These are phyloP conservation scores for Bryum argenteum DNA, from an alignment of 225 moss, liverwort and hornwort species.

Conservation along the genomic window DNA sequence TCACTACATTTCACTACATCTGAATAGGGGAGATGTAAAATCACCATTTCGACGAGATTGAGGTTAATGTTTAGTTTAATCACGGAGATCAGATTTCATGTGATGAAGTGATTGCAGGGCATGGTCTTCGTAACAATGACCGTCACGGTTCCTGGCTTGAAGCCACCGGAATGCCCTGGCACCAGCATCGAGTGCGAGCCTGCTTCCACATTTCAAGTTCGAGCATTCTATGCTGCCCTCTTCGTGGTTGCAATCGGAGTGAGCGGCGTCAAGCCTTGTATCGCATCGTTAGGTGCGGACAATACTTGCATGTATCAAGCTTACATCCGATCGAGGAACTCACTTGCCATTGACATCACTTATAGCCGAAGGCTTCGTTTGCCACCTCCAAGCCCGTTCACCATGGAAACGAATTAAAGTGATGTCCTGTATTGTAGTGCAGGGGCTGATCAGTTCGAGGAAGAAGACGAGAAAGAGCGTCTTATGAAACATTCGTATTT, in stretches of 20 bases:
- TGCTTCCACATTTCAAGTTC: conserved; percentile 51
- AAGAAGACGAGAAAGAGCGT: conserved; percentile 50
- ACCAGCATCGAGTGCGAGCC: conserved; percentile 37
- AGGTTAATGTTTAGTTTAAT: too few relatives aligned
- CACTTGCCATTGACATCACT: too few relatives aligned
- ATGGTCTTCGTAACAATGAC: conserved; percentile 49
- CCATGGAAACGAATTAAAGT: too few relatives aligned
- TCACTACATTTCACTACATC: too few relatives aligned
- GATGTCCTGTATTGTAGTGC: background rate
- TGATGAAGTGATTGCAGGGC: conserved; percentile 30
- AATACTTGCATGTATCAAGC: background rate
- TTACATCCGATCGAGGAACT: too few relatives aligned
- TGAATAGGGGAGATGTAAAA: too few relatives aligned
- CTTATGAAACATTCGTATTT: conserved; percentile 57
- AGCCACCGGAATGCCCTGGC: conserved; percentile 41
- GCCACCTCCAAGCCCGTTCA: too few relatives aligned
- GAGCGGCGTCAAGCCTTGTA: conserved; percentile 55
- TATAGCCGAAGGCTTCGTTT: too few relatives aligned
- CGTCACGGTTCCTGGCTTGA: conserved; percentile 49
- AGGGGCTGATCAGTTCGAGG: conserved; percentile 80
- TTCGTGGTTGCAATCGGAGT: conserved; percentile 62
- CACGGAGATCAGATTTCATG: too few relatives aligned
- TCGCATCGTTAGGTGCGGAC: conserved; percentile 54
- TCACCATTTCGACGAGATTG: too few relatives aligned
- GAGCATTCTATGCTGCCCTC: conserved; percentile 49